Conservation (phyloP, 2,329 filamentous ascomycete species). For the Colletotrichum sp. region DNA sequence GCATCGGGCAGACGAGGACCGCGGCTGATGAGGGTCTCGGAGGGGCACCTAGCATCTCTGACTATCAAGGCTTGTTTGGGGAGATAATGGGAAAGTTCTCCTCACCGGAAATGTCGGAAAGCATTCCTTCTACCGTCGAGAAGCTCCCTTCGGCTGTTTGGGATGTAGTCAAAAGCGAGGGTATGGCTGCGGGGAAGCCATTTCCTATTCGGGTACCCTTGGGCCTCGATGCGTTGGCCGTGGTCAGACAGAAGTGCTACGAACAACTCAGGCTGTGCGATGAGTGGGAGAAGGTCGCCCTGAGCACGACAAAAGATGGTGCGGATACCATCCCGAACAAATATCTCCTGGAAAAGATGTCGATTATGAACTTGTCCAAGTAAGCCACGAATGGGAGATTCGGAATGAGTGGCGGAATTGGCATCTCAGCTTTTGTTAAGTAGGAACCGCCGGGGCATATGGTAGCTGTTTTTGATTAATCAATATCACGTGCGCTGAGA, state of each 20-base stretch:
- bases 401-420: not conserved
- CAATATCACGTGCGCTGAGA: not conserved
- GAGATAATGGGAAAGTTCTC: conserved; percentile 25
- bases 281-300: not conserved
- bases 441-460: not conserved
- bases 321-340: not conserved
- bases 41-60: not conserved
- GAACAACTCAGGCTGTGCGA: conserved; percentile 19
- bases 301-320: not conserved
- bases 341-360: not conserved
- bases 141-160: conserved; percentile 27
- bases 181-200: conserved; percentile 24
- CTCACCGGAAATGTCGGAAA: conserved; percentile 18
- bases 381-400: not conserved
- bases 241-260: conserved; percentile 24
- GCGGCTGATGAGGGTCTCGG: conserved; percentile 17
- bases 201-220: conserved; percentile 32
- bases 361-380: not conserved
- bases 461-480: not conserved
- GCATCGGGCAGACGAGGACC: conserved; percentile 24
- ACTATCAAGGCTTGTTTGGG: conserved; percentile 26
- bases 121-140: conserved; percentile 29
- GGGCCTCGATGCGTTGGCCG: conserved; percentile 32
- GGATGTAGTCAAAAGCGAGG: conserved; percentile 32
- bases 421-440: not conserved